Conservation (phyloP, 768 basidiomycete genomes). For the Trametes meyenii region DNA sequence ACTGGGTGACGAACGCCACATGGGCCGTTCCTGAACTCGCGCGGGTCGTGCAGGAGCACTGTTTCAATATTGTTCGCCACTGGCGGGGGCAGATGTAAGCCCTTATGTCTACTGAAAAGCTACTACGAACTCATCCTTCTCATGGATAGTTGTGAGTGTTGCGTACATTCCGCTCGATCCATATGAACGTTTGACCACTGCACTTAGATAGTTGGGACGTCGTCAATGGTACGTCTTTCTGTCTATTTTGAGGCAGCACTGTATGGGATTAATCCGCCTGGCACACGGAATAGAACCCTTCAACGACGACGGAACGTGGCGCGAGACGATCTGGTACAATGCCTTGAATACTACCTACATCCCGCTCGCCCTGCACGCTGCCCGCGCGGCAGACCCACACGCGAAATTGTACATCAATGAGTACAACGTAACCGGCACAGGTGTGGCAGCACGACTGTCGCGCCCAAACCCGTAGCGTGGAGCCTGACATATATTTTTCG, state of each 20-base stretch:
- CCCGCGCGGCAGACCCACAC: conserved; percentile 53
- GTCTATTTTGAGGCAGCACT: not conserved
- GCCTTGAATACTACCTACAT: conserved; percentile 51
- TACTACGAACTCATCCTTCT: not conserved
- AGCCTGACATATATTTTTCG: too few relatives aligned
- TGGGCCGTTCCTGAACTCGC: conserved; percentile 39
- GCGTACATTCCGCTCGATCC: not conserved
- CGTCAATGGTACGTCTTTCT: conserved; percentile 42
- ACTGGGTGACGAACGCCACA: conserved; percentile 37
- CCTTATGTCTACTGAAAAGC: not conserved
- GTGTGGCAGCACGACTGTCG: conserved; percentile 2
- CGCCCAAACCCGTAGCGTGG: not conserved
- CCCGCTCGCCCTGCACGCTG: conserved; percentile 50
- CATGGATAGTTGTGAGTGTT: not conserved
- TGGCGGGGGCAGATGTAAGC: conserved; percentile 54
- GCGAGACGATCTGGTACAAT: conserved; percentile 53
- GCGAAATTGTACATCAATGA: conserved; percentile 58
- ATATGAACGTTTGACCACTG: not conserved
- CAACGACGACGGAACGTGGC: conserved; percentile 61
- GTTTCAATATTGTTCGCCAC: conserved; percentile 49
- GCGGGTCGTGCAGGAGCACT: conserved; percentile 50
- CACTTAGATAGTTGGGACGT: conserved; percentile 52
- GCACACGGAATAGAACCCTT: conserved; percentile 42
- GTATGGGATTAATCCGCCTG: not conserved
- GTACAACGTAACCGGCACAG: conserved; percentile 36